Evolutionary conservation across 2,329 filamentous ascomycete species (phyloP).

Genomic region (Curvularia verruculosa): DNA sequence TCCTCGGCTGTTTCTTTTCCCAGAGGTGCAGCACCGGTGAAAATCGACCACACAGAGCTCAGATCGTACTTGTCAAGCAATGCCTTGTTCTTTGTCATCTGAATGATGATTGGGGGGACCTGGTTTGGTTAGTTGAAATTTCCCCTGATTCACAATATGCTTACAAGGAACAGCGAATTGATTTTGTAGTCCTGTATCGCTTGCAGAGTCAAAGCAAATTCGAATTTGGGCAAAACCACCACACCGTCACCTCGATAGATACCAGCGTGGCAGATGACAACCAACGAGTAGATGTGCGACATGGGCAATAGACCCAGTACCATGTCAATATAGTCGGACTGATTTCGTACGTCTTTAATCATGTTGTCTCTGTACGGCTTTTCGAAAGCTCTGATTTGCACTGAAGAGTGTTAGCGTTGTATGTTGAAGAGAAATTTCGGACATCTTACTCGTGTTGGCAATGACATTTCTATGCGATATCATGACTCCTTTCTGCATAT

Average conservation of each 20-base stretch:
- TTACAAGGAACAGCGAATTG: slow-evolving; percentile 68
- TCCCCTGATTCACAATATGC: slow-evolving; percentile 21
- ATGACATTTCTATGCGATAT: slow-evolving; percentile 82
- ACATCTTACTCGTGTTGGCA: slow-evolving; percentile 63
- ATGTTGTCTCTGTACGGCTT: slow-evolving; percentile 50
- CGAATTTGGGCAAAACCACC: slow-evolving; percentile 77
- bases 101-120: slow-evolving; percentile 83
- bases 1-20: slow-evolving; percentile 74
- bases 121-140: slow-evolving; percentile 35
- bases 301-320: slow-evolving; percentile 75
- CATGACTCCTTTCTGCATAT: slow-evolving; percentile 77
- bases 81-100: slow-evolving; percentile 70
- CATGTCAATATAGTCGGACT: slow-evolving; percentile 57
- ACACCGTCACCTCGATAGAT: slow-evolving; percentile 75
- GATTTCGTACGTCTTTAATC: slow-evolving; percentile 42
- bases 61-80: slow-evolving; percentile 72
- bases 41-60: slow-evolving; percentile 67
- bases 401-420: slow-evolving; percentile 17
- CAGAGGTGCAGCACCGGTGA: slow-evolving; percentile 79
- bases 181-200: slow-evolving; percentile 74
- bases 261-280: slow-evolving; percentile 70
- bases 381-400: slow-evolving; percentile 66
- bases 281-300: slow-evolving; percentile 81
- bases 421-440: background rate
- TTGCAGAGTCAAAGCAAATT: slow-evolving; percentile 67